phyloP scores from a whole-genome alignment of 345 rosid species.

The Noccaea bulbosa region DNA sequence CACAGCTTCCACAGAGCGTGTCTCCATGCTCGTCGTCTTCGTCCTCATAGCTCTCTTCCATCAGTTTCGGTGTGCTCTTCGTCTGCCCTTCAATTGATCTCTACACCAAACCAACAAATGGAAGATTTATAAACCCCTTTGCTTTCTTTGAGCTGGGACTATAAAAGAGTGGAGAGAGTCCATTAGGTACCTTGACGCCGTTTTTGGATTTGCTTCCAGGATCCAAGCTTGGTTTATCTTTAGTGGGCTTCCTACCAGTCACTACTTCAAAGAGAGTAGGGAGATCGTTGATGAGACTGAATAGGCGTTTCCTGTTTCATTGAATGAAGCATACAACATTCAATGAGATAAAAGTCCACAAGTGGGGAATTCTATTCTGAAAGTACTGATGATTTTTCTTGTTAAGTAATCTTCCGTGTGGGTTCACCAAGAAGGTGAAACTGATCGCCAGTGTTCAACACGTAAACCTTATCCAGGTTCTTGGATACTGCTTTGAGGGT shows the following conservation, averaged over 20 bases:
- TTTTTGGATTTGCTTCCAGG: constrained; percentile 76
- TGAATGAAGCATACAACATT: background rate
- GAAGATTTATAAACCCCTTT: background rate
- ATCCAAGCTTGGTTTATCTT: constrained; percentile 63
- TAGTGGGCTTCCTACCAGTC: constrained; percentile 57
- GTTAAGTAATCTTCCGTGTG: background rate
- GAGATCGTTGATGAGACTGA: constrained; percentile 71
- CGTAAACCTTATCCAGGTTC: background rate
- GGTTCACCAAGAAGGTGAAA: background rate
- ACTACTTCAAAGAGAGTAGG: constrained; percentile 77
- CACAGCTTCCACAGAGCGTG: constrained; percentile 84
- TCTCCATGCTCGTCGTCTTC: constrained; percentile 88
- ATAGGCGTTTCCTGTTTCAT: constrained; percentile 65
- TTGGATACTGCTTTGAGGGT: background rate
- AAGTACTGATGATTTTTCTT: too few relatives aligned
- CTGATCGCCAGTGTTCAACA: constrained; percentile 1
- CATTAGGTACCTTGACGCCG: constrained; percentile 63
- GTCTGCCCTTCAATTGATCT: constrained; percentile 69
- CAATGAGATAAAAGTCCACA: too few relatives aligned
- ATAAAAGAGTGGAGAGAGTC: constrained; percentile 1
- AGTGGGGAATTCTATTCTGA: too few relatives aligned
- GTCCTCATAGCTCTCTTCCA: constrained; percentile 65
- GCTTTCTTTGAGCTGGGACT: background rate
- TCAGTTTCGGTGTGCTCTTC: constrained; percentile 58
- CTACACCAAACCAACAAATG: constrained; percentile 37